Evolutionary conservation across 805 yeast genomes (phyloP), one percentile per base, ranked within the genome.

Genomic region (Wickerhamomyces ciferrii): DNA sequence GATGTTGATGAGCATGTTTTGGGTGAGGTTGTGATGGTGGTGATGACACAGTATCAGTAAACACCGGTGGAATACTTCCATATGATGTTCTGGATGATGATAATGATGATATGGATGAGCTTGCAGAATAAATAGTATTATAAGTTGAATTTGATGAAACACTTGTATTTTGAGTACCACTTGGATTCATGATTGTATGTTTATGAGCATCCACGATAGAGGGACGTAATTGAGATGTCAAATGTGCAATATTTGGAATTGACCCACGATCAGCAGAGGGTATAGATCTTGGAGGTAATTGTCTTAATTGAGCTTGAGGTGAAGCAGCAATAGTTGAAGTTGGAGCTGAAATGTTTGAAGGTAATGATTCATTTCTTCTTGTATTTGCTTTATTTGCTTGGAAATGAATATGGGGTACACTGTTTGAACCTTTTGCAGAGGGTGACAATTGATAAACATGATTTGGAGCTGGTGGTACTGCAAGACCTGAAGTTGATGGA

Each of bases 21-120:
- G 37, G 8, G 27, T 15, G 29, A 18, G 23, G 14, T 38, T 32
- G 20, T n/a, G 17, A 32, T 38, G 23, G 41, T 37, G 35, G 39
- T 17, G 39, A 20, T 23, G 29, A 27, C 25, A 41, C 20, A 6
- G 21, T 41, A 36, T 46, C 13, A 43, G 43, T 4, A 43, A 42
- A 18, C 46, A 38, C 17, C 50, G 54, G 21, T 3, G 55, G 42
- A 41, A 54, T 50, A 17, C 53, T 49, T 8, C 53, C 56, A 24
- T 53, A 52, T 3, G 61, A 55, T 41, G 52, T 54, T 40, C 61
- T 46, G 15, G 56, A 50, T 5, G 62, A 58, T 41, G 53, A 52
- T 39, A 60, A 44, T 18, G 56, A 50, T 4, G 62, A 58, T 1
- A 51, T 44, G 10, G 62, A 58, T 1, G 61, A 55, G 5, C 54